Percentiles rank a stretch among this genome's conserved stretches.
phyloP scores from a whole-genome alignment of 2,329 filamentous ascomycete species.

The Phoma herbarum region DNA sequence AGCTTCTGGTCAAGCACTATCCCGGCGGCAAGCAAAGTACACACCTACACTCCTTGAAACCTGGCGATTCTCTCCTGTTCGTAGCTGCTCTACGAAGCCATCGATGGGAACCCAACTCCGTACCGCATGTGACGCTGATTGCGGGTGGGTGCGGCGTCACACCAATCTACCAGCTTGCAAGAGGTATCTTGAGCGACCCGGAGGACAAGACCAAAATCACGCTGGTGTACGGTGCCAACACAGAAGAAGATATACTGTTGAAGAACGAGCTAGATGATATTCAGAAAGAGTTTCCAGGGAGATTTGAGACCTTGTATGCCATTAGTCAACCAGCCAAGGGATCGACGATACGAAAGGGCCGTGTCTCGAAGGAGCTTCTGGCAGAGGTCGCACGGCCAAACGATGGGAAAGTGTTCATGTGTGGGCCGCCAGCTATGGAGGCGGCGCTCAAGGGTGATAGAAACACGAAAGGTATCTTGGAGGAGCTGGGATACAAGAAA shows the following conservation, averaged over 20 bases:
- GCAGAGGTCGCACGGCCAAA: constrained; percentile 54
- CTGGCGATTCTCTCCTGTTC: constrained; percentile 69
- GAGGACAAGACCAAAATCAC: constrained; percentile 69
- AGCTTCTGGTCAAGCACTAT: constrained; percentile 74
- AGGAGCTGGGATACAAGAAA: constrained; percentile 2
- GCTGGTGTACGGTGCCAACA: constrained; percentile 73
- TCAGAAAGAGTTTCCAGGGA: constrained; percentile 60
- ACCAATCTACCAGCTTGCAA: constrained; percentile 71
- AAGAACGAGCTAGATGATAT: constrained; percentile 64
- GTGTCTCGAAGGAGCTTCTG: constrained; percentile 66
- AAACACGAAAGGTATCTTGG: not conserved
- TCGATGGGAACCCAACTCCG: constrained; percentile 57
- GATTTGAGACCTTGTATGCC: constrained; percentile 67
- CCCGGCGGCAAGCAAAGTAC: constrained; percentile 70
- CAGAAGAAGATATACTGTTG: constrained; percentile 68
- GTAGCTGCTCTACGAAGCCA: constrained; percentile 63
- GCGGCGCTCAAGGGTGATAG: constrained; percentile 5
- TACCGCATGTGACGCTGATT: constrained; percentile 68
- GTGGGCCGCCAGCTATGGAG: constrained; percentile 74
- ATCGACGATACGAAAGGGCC: constrained; percentile 61
- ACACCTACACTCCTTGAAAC: constrained; percentile 71
- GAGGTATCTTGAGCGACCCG: constrained; percentile 68
- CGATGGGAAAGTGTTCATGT: constrained; percentile 70
- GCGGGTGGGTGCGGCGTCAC: constrained; percentile 79
- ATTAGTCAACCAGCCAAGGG: constrained; percentile 60